Evolutionary conservation across 768 basidiomycete genomes (phyloP), one percentile per base, ranked within the genome.

Genomic region (Rickenella mellea): DNA sequence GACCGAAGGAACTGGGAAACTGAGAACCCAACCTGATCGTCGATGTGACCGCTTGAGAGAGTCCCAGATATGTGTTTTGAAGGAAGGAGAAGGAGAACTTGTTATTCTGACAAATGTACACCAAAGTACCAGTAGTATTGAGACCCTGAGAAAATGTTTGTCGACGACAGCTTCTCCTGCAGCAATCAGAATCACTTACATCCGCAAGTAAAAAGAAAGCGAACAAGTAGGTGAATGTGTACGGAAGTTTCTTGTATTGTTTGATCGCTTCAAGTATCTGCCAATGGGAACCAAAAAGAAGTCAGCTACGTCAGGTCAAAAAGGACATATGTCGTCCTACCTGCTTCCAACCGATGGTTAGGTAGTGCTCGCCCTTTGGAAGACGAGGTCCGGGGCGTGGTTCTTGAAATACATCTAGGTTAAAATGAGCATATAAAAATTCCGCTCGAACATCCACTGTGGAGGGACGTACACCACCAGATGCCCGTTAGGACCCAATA

Each of bases 341-440:
- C 80, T 88, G 48, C 54, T 84, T 88, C 82, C 83, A 90, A 31
- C 89, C 89, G 32, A 92, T 74, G 0, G 85, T 86, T 21, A 89
- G 46, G 52, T 90, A 91, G 45, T 60, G 71, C 48, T 88, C 78
- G 38, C 80, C 80, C 49, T 79, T 80, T 1, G 89, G 89, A 17
- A 92, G 64, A 10, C 77, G 62, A 40, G 87, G 84, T 0, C 89
- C 89, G 2, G 83, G 80, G 7, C 89, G 77, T n/a, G 80, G 83
- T 53, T 85, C 74, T 56, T 92, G 89, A 57, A 77, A 89, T 39
- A 90, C 73, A 50, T 91, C 86, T 88, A 40, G 17, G 31, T 1
- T 15, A 0, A 33, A 11, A 22, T 30, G 11, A 10, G 8, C 19
- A 22, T 29, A 12, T 2, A 29, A 32, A 20, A 29, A 7, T 25